These are phyloP conservation scores for Stylonectria norvegica DNA, from an alignment of 2,329 filamentous ascomycete species.

Conservation along the genomic window DNA sequence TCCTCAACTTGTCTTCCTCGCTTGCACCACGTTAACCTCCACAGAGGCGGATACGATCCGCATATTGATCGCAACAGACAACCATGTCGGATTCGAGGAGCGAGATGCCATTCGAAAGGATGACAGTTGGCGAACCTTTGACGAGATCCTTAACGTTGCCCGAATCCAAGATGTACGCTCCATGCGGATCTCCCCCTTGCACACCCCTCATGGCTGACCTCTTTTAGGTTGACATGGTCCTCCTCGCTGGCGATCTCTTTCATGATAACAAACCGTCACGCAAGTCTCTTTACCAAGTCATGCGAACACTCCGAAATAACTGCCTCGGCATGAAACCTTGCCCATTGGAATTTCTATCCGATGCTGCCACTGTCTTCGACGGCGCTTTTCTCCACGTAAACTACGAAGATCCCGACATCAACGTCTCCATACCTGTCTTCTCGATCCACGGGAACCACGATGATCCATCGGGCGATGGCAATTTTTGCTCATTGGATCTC, in stretches of 20 bases:
- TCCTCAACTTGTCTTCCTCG: neutral
- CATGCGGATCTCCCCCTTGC: neutral
- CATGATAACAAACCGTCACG: constrained; percentile 97
- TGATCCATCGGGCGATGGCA: constrained; percentile 93
- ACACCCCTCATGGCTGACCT: neutral
- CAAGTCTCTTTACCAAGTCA: constrained; percentile 95
- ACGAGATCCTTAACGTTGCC: constrained; percentile 89
- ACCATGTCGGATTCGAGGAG: constrained; percentile 96
- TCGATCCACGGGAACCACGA: constrained; percentile 99
- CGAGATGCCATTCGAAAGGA: constrained; percentile 91
- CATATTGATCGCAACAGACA: constrained; percentile 91
- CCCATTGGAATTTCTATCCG: constrained; percentile 89
- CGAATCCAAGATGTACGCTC: constrained; percentile 68
- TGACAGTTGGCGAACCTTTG: constrained; percentile 94
- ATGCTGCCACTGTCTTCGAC: constrained; percentile 86
- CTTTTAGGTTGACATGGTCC: constrained; percentile 81
- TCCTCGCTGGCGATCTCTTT: constrained; percentile 91
- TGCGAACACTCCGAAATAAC: constrained; percentile 88
- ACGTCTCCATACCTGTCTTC: constrained; percentile 94
- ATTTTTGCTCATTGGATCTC: constrained; percentile 85
- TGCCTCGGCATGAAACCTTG: constrained; percentile 95
- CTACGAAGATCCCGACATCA: constrained; percentile 96
- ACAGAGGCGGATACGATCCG: constrained; percentile 78
- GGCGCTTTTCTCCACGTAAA: constrained; percentile 92
- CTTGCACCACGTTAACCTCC: constrained; percentile 11